These are phyloP conservation scores for Ceratobasidium sp. DNA, from an alignment of 1,284 basidiomycete genomes.

Conservation along the genomic window DNA sequence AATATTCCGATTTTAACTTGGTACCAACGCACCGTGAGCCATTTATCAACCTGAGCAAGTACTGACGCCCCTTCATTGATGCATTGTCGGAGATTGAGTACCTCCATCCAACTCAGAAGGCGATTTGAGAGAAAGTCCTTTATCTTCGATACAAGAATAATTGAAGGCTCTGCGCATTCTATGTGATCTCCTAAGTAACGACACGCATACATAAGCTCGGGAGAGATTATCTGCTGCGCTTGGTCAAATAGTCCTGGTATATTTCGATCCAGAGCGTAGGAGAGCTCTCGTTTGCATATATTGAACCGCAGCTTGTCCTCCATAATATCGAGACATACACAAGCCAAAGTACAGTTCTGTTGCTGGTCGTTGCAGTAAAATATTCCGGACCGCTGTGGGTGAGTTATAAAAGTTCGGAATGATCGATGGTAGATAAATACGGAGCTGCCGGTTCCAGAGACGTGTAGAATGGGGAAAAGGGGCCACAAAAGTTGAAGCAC, in stretches of 20 bases:
- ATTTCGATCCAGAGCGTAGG: neutral
- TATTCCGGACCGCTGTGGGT: too few species aligned
- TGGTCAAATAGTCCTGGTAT: neutral
- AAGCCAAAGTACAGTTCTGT: too few species aligned
- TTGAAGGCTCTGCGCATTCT: neutral
- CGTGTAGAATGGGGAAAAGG: too few species aligned
- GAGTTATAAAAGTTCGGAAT: too few species aligned
- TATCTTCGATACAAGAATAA: neutral
- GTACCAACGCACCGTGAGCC: constrained; percentile 3
- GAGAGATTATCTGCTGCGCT: neutral
- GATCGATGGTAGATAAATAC: too few species aligned
- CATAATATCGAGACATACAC: too few species aligned
- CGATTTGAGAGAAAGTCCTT: neutral
- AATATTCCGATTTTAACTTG: neutral
- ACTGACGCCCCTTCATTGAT: neutral
- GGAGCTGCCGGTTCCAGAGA: too few species aligned
- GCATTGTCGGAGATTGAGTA: constrained; percentile 25
- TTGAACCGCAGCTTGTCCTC: constrained; percentile 20
- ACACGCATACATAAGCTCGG: neutral
- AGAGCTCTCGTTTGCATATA: neutral
- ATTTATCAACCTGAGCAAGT: neutral
- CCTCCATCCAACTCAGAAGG: constrained; percentile 36
- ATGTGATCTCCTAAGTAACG: neutral
- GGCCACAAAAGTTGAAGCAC: too few species aligned
- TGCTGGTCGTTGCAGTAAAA: too few species aligned